phyloP scores from a whole-genome alignment of 306 rosid species.

The Lathyrus aphaca region DNA sequence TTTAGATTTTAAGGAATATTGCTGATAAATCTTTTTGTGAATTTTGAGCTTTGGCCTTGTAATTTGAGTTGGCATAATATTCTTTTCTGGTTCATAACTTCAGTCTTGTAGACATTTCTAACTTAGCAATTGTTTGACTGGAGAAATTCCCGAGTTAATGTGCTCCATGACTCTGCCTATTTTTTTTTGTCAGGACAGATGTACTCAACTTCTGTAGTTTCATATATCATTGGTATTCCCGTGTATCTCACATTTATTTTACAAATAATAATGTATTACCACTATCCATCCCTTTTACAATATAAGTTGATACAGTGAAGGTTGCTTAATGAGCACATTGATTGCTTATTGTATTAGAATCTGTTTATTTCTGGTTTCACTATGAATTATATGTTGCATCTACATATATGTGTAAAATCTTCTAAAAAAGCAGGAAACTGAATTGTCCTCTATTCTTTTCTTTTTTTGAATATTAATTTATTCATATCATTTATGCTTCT shows the following conservation, averaged over 20 bases:
- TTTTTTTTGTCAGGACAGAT: slow-evolving; percentile 28
- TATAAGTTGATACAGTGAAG: background rate
- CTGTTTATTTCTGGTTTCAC: slow-evolving; percentile 12
- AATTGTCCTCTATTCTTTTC: background rate
- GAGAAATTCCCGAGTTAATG: background rate
- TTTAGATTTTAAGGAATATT: slow-evolving; percentile 16
- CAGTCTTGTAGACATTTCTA: background rate
- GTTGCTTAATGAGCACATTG: slow-evolving; percentile 21
- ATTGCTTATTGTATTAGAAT: slow-evolving; percentile 11
- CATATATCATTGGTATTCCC: background rate
- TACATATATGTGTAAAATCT: background rate
- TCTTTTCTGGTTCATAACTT: slow-evolving; percentile 32
- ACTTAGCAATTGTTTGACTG: slow-evolving; percentile 22
- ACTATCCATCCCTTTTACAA: background rate
- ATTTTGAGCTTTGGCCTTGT: slow-evolving; percentile 25
- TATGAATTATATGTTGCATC: slow-evolving; percentile 1
- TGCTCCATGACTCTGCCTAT: background rate
- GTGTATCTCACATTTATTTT: background rate
- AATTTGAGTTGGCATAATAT: slow-evolving; percentile 22
- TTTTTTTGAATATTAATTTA: slow-evolving; percentile 16
- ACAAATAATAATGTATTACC: background rate
- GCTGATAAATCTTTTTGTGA: slow-evolving; percentile 9
- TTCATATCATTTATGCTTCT: slow-evolving; percentile 16
- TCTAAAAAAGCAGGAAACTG: slow-evolving; percentile 1
- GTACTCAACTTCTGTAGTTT: background rate